phyloP scores from a whole-genome alignment of 2,329 filamentous ascomycete genomes.

The Aspergillus pseudoviridinutans region DNA sequence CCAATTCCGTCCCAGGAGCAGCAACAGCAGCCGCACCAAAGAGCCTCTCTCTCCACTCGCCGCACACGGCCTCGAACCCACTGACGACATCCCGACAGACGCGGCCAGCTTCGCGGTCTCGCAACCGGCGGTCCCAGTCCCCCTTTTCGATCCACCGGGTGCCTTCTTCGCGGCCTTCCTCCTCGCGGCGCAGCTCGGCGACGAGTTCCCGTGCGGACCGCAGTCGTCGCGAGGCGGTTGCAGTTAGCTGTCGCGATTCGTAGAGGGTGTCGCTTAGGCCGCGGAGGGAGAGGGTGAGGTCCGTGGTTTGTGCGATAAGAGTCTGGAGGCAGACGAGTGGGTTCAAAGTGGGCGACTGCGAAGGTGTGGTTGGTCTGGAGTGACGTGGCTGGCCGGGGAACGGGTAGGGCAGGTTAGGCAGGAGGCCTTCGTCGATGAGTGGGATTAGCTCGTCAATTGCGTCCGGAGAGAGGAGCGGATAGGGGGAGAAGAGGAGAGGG shows the following conservation, averaged over 20 bases:
- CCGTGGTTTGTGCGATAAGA: conserved; percentile 66
- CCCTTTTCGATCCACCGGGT: conserved; percentile 75
- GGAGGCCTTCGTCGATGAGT: conserved; percentile 51
- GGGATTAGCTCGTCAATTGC: conserved; percentile 56
- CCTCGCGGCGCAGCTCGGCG: conserved; percentile 76
- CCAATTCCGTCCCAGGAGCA: conserved; percentile 27
- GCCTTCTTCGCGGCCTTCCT: conserved; percentile 77
- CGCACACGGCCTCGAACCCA: conserved; percentile 88
- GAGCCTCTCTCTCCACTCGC: conserved; percentile 74
- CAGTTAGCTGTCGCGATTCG: conserved; percentile 86
- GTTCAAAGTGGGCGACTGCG: conserved; percentile 28
- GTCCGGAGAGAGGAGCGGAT: conserved; percentile 50
- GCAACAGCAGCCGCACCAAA: conserved; percentile 45
- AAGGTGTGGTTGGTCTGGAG: conserved; percentile 27
- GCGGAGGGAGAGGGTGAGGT: conserved; percentile 75
- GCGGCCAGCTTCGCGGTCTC: conserved; percentile 72
- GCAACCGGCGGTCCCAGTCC: conserved; percentile 75
- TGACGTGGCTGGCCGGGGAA: conserved; percentile 28
- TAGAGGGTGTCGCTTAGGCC: conserved; percentile 87
- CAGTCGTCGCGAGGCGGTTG: conserved; percentile 72
- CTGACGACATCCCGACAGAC: conserved; percentile 85
- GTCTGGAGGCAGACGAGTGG: conserved; percentile 63
- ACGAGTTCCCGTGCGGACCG: conserved; percentile 81
- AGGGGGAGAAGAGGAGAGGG: conserved; percentile 55
- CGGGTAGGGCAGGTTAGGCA: conserved; percentile 49